Evolutionary conservation across 1,284 basidiomycete species (phyloP), one percentile per base, ranked within the genome.

Genomic region (Athelia sp.): DNA sequence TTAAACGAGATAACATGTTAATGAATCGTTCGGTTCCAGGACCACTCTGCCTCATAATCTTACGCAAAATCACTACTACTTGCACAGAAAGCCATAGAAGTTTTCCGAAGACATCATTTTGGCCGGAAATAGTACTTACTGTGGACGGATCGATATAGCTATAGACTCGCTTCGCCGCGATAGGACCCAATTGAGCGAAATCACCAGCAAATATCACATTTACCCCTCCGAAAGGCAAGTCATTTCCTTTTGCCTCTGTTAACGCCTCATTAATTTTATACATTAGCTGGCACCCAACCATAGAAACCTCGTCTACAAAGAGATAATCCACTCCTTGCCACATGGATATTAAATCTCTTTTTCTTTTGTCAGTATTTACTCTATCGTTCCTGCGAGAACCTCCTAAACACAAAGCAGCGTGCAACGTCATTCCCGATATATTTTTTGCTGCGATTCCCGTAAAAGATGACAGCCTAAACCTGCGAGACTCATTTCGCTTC

Each of bases 281-380:
- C n/a, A n/a, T n/a, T n/a, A n/a, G n/a, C n/a, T n/a, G n/a, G n/a
- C n/a, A n/a, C n/a, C n/a, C n/a, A n/a, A 73, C 55, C 70, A 73
- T 74, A 0, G 72, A 74, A 0, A 74, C 59, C 51, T 75, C 67
- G 49, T 75, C 72, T 15, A 75, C 62, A 29, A 75, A 63, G 0
- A 74, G 52, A 46, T 62, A 72, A 9, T n/a, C n/a, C n/a, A n/a
- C n/a, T n/a, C n/a, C n/a, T n/a, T n/a, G 13, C 21, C 21, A 43
- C 40, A 13, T 10, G 14, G 40, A n/a, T n/a, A n/a, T n/a, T n/a
- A n/a, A n/a, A n/a, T n/a, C n/a, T n/a, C n/a, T n/a, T n/a, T n/a
- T n/a, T n/a, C n/a, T n/a, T n/a, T n/a, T n/a, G n/a, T n/a, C n/a
- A n/a, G n/a, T n/a, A n/a, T n/a, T n/a, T n/a, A n/a, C n/a, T n/a